These are phyloP conservation scores for Sequoia sempervirens DNA, from an alignment of 75 land plant genomes.

Conservation along the genomic window DNA sequence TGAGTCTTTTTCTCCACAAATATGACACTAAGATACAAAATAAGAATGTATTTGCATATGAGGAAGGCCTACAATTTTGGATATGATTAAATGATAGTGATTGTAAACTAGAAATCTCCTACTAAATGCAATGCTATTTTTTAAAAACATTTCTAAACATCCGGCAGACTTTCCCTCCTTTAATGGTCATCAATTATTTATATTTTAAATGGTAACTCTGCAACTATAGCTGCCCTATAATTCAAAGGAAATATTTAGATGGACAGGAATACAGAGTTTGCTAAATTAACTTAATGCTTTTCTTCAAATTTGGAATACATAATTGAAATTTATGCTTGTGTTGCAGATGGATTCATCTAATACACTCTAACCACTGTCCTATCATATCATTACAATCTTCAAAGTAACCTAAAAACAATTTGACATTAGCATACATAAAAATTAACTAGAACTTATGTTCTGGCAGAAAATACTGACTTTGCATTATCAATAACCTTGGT, in stretches of 20 bases:
- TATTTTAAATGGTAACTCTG: neutral
- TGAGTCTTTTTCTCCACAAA: no score
- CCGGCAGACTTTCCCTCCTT: neutral
- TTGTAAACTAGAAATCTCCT: neutral
- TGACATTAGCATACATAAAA: neutral
- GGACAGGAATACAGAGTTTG: neutral
- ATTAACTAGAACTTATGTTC: neutral
- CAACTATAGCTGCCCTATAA: neutral
- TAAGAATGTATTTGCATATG: no score
- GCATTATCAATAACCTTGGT: constrained; percentile 14
- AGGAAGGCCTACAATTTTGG: no score
- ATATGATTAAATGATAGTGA: neutral
- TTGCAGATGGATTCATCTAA: neutral
- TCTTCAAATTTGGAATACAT: neutral
- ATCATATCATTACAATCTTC: neutral
- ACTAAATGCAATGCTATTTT: neutral
- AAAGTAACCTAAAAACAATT: neutral
- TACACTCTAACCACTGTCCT: neutral
- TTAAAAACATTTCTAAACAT: neutral
- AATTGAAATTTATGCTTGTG: neutral
- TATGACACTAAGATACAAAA: no score
- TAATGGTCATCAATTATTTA: neutral
- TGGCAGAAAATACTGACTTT: neutral
- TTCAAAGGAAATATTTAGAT: neutral
- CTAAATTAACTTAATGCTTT: neutral